A percentile compares a stretch with the other conserved stretches of the same genome.
Evolutionary conservation across 139 green algal genomes (phyloP).

Genomic region (Chlorella sp.): DNA sequence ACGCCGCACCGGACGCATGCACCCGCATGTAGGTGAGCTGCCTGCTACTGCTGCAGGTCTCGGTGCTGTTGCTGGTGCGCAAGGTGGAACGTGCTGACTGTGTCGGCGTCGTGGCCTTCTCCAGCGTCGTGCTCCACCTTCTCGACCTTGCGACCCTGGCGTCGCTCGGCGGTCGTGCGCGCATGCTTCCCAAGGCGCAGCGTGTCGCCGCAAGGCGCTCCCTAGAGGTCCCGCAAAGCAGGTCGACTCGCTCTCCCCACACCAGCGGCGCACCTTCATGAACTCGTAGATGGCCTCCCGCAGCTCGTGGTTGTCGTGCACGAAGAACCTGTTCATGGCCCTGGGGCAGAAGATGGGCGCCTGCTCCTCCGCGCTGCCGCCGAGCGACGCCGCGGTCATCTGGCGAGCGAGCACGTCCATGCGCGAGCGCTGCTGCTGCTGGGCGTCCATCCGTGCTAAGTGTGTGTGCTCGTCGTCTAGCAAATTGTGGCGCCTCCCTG

Average conservation of each 20-base stretch:
- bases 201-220: too few species aligned
- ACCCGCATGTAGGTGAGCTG: not conserved
- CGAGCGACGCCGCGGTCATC: conserved; percentile 23
- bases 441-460: too few species aligned
- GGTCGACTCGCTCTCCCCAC: too few species aligned
- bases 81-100: not conserved
- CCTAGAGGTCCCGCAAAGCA: too few species aligned
- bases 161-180: too few species aligned
- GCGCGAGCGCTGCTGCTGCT: conserved; percentile 7
- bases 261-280: conserved; percentile 73
- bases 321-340: conserved; percentile 37
- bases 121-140: too few species aligned
- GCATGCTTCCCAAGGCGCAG: too few species aligned
- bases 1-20: not conserved
- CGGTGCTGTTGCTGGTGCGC: not conserved
- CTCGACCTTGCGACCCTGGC: too few species aligned
- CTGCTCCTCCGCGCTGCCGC: too few species aligned
- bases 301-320: conserved; percentile 65
- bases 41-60: not conserved
- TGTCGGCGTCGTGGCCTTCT: not conserved
- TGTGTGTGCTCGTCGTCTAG: too few species aligned
- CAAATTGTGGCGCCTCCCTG: too few species aligned
- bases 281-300: conserved; percentile 61
- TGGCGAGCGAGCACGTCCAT: conserved; percentile 36
- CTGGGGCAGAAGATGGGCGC: conserved; percentile 2